Base-by-base conservation (phyloP, 148 eudicot species). In the Silene latifolia region DNA sequence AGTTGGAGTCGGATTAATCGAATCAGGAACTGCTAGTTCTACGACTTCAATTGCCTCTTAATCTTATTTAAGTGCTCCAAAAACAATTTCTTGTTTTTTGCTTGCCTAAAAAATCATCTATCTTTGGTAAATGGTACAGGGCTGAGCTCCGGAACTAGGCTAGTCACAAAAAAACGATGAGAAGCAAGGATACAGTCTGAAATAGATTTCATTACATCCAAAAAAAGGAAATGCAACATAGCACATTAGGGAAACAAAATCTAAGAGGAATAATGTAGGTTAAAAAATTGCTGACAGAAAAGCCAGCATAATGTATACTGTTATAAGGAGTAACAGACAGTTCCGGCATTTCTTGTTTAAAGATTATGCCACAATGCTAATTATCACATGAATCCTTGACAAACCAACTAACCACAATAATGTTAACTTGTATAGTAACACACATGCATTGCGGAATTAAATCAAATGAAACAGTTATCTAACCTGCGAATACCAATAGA, bases 401-500 rank as follows among this genome's bases (percentile, higher is more conserved):
- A 54, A 51, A 69, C 24, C 11, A 69, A 53, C 42, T 70, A 24
- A 53, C 42, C 73, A 35, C 73, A 53, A 27, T 3, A 2, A 60
- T 12, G 19, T 10, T 23, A 60, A 11, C 1, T n/a, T 20, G 44
- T 39, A 39, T 39, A 39, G 8, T 39, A 39, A 39, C 8, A 39
- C 44, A 39, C 8, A 7, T 7, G 9, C 35, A 32, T 32, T 32
- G 35, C 35, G 35, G 35, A 32, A 32, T 32, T 32, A 32, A 32
- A 32, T 2, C 35, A 32, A 32, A 32, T 2, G 3, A 32, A 32
- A 32, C 35, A 32, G 35, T 32, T 32, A 32, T 32, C 77, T 74
- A 35, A 74, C 77, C 77, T 74, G 77, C 44, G 46, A 51, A 63
- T 27, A 10, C 56, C 51, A 42, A 32, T 47, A 72, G 15, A 63